Conservation (phyloP, 2,329 filamentous ascomycete species). For the Teratosphaeria pseudoeucalypti region DNA sequence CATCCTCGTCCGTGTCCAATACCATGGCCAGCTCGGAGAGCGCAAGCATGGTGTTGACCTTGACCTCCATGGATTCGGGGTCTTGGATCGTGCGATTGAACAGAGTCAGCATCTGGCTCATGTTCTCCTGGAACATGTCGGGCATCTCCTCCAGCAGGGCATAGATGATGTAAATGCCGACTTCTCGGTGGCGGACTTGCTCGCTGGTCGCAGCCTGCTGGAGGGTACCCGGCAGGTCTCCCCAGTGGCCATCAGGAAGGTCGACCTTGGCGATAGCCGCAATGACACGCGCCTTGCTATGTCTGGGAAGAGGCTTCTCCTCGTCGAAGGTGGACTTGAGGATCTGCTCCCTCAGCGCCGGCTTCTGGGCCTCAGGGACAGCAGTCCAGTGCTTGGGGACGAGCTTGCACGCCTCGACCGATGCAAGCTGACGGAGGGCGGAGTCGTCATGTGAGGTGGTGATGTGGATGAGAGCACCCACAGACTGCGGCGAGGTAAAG, state of each 20-base stretch:
- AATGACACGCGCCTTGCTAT: constrained; percentile 79
- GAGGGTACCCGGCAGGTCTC: constrained; percentile 67
- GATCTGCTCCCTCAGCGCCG: constrained; percentile 68
- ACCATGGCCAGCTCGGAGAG: constrained; percentile 81
- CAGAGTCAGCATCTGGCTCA: constrained; percentile 66
- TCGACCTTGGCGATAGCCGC: constrained; percentile 79
- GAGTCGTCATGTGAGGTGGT: constrained; percentile 64
- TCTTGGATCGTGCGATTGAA: constrained; percentile 85
- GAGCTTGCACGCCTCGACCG: constrained; percentile 77
- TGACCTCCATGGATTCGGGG: constrained; percentile 80
- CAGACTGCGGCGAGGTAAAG: constrained; percentile 74
- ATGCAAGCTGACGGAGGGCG: constrained; percentile 76
- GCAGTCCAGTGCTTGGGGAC: constrained; percentile 77
- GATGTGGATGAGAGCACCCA: constrained; percentile 79
- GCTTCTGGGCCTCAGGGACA: constrained; percentile 65
- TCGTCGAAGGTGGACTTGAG: constrained; percentile 77
- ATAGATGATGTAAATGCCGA: constrained; percentile 87
- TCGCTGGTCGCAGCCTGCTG: constrained; percentile 67
- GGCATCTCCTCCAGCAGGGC: constrained; percentile 83
- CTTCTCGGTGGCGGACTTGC: constrained; percentile 71
- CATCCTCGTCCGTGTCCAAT: constrained; percentile 77
- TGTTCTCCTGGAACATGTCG: constrained; percentile 71
- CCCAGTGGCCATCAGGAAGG: constrained; percentile 77
- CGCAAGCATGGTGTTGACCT: constrained; percentile 87
- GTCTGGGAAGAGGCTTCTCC: constrained; percentile 63